Evolutionary conservation across 495 filamentous ascomycete species (phyloP), one percentile per base, ranked within the genome.

Genomic region (Aspergillus mulundensis): DNA sequence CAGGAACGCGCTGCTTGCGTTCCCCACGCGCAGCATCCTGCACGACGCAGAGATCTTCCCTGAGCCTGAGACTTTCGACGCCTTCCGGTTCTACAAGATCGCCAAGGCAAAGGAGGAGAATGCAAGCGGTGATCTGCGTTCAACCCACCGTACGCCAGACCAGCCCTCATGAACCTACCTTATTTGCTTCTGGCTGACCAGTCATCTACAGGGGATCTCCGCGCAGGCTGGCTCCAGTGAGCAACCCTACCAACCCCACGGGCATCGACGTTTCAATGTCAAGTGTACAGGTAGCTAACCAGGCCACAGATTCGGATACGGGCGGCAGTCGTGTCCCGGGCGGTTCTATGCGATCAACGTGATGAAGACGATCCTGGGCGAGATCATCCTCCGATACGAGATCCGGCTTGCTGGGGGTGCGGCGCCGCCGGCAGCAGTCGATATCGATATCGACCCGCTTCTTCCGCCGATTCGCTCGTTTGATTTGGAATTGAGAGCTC

Each of bases 321-420:
- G 43, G 8, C 43, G 43, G 1, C 43, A 46, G n/a, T 20, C 43
- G 5, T 46, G 43, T 7, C 43, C 43, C 11, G 43, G 43, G 1
- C 43, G 43, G 43, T 46, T 46, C 23, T 46, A 46, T 23, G 24
- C 43, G 2, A 10, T 46, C 21, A 25, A 15, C 5, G 14, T 36
- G 6, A 25, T 49, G n/a, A 49, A 49, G 28, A 24, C 16, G 7
- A 49, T 49, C 15, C n/a, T 49, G 23, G 46, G 25, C 18, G 46
- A 34, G 28, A 49, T 49, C n/a, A 34, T 49, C 7, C 12, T 49
- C 14, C 46, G 46, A 16, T 49, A 49, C 46, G 46, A 36, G 10
- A 36, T 49, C 7, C 46, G 46, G 1, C 32, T 34, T 7, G 46
- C 28, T 0, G 25, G 4, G 25, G 8, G 8, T 0, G 25, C 25